Conservation (phyloP, 2,329 filamentous ascomycete genomes). For the Fusarium aywerte region DNA sequence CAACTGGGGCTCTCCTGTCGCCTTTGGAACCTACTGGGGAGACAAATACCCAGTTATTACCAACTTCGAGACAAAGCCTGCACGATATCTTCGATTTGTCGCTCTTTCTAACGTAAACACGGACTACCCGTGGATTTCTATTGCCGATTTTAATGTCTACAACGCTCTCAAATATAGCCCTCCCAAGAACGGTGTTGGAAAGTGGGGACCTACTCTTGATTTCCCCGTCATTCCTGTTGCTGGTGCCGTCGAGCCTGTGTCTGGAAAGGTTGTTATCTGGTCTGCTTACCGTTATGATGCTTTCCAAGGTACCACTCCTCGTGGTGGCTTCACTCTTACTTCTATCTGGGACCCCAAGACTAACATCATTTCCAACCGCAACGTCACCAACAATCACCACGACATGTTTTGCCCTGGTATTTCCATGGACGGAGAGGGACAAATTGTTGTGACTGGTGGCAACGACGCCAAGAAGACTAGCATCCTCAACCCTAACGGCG, state of each 20-base stretch:
- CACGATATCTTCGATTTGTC: constrained; percentile 35
- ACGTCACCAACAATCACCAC: constrained; percentile 57
- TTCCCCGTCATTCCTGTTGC: constrained; percentile 39
- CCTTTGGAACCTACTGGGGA: constrained; percentile 35
- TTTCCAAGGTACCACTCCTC: constrained; percentile 28
- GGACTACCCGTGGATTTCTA: constrained; percentile 31
- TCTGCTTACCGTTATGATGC: constrained; percentile 36
- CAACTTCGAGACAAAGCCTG: constrained; percentile 38
- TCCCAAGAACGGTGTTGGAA: constrained; percentile 24
- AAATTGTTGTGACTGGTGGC: constrained; percentile 66
- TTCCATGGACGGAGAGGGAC: constrained; percentile 59
- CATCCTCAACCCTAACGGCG: constrained; percentile 53
- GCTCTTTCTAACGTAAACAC: constrained; percentile 21
- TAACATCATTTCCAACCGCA: constrained; percentile 27
- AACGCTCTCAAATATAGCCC: constrained; percentile 31
- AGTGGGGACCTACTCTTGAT: constrained; percentile 35
- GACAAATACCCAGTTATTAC: constrained; percentile 31
- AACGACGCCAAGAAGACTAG: constrained; percentile 60
- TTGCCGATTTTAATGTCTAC: constrained; percentile 33
- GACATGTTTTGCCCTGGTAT: constrained; percentile 70
- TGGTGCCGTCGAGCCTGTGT: constrained; percentile 34
- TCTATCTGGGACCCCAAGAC: constrained; percentile 36
- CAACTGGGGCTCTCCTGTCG: constrained; percentile 32
- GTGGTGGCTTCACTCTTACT: constrained; percentile 34
- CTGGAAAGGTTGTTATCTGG: constrained; percentile 35